Evolutionary conservation across 371 early-diverging fungal species (phyloP).

Genomic region (Syncephalastrum sp.): DNA sequence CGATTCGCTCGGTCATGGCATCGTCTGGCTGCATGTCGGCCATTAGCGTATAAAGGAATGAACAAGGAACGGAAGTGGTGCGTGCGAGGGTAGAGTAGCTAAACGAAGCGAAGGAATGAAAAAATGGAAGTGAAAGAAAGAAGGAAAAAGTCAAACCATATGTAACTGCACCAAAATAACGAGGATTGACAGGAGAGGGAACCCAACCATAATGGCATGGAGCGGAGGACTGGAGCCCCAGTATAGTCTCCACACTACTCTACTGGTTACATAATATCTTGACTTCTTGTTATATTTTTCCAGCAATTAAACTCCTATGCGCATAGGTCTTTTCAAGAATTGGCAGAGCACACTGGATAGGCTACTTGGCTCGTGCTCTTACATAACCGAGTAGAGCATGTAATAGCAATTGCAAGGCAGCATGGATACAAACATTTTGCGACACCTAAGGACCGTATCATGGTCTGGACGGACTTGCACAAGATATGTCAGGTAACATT

Average conservation of each 20-base stretch:
- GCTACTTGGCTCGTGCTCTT: too few relatives aligned
- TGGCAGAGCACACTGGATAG: too few relatives aligned
- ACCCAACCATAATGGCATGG: too few relatives aligned
- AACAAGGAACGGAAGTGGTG: conserved; percentile 4
- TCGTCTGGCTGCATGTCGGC: conserved; percentile 13
- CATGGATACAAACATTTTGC: too few relatives aligned
- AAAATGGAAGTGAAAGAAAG: not conserved
- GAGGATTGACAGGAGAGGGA: too few relatives aligned
- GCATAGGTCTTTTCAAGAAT: not conserved
- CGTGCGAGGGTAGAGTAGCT: not conserved
- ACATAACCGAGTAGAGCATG: too few relatives aligned
- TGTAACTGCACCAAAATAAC: conserved; percentile 1
- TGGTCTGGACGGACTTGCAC: too few relatives aligned
- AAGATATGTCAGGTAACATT: too few relatives aligned
- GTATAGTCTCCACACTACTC: too few relatives aligned
- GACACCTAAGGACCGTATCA: too few relatives aligned
- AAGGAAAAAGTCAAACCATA: not conserved
- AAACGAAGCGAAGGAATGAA: not conserved
- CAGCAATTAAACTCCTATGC: not conserved
- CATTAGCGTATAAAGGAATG: not conserved
- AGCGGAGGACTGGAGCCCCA: too few relatives aligned
- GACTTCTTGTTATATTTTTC: not conserved
- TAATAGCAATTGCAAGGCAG: too few relatives aligned
- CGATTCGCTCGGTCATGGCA: conserved; percentile 91
- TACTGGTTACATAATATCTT: not conserved